phyloP scores from a whole-genome alignment of 2,329 filamentous ascomycete species.

The Ophiostoma perfectum region DNA sequence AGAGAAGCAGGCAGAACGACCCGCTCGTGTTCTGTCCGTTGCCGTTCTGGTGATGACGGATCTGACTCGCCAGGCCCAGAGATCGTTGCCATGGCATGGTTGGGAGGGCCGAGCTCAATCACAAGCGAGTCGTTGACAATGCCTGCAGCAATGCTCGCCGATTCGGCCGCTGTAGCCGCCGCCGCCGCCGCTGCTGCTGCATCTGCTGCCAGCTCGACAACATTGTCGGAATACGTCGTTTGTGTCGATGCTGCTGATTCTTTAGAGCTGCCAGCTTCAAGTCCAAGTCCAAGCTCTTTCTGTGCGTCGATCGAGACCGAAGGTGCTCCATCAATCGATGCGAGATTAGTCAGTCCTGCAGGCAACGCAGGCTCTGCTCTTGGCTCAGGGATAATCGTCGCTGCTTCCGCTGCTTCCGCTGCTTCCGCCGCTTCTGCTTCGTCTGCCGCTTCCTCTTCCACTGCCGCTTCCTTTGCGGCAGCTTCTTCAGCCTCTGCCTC shows the following conservation, averaged over 20 bases:
- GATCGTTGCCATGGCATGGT: constrained; percentile 18
- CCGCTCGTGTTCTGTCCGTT: constrained; percentile 11
- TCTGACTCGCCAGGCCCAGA: not conserved
- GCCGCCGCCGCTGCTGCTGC: constrained; percentile 10
- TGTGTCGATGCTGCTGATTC: not conserved
- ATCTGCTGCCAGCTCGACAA: constrained; percentile 12
- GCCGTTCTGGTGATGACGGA: not conserved
- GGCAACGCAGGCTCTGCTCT: not conserved
- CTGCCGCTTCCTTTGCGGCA: not conserved
- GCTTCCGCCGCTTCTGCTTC: not conserved
- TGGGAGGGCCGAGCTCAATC: constrained; percentile 27
- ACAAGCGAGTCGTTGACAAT: constrained; percentile 17
- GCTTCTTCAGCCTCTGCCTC: not conserved
- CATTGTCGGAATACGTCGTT: not conserved
- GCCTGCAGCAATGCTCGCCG: not conserved
- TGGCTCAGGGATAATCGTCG: not conserved
- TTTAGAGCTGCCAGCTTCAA: not conserved
- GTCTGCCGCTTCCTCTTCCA: not conserved
- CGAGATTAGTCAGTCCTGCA: not conserved
- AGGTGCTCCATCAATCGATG: not conserved
- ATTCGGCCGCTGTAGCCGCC: constrained; percentile 14
- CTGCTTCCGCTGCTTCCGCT: not conserved
- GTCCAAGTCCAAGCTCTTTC: not conserved
- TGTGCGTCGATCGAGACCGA: constrained; percentile 10
- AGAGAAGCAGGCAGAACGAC: not conserved